Percentiles rank a stretch among this genome's conserved stretches.
These are phyloP conservation scores for Sclerotinia trifoliorum DNA, from an alignment of 2,329 filamentous ascomycete species.

Conservation along the genomic window DNA sequence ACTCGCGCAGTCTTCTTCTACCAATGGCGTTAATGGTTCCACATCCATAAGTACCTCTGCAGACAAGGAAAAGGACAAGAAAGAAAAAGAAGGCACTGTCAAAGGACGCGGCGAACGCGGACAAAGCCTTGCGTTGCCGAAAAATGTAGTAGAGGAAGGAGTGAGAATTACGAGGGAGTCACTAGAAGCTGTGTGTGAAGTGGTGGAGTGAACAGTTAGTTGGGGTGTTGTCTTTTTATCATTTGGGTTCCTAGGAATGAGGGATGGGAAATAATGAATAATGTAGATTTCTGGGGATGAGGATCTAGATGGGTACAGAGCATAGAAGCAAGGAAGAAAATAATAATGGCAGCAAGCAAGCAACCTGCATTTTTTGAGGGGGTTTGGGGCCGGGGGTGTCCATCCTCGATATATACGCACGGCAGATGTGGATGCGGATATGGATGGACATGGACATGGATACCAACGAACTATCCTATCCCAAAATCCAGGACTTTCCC, in stretches of 20 bases:
- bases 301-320: not conserved
- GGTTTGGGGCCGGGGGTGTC: too few species aligned
- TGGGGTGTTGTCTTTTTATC: not conserved
- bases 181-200: conserved; percentile 47
- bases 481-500: not conserved
- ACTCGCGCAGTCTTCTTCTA: conserved; percentile 25
- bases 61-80: conserved; percentile 21
- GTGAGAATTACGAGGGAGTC: conserved; percentile 59
- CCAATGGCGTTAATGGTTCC: conserved; percentile 28
- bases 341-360: not conserved
- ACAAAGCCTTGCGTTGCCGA: conserved; percentile 54
- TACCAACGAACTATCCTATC: not conserved
- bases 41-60: not conserved
- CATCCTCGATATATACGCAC: not conserved
- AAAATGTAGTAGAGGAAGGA: conserved; percentile 60
- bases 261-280: not conserved
- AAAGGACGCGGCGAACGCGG: conserved; percentile 31
- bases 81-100: not conserved
- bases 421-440: not conserved
- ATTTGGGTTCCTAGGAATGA: not conserved
- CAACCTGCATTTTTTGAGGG: not conserved
- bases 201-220: conserved; percentile 28
- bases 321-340: not conserved
- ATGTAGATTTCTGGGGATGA: not conserved
- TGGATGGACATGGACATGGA: not conserved